Conservation (phyloP, 345 rosid genomes). For the Eucalyptus coolabah region DNA sequence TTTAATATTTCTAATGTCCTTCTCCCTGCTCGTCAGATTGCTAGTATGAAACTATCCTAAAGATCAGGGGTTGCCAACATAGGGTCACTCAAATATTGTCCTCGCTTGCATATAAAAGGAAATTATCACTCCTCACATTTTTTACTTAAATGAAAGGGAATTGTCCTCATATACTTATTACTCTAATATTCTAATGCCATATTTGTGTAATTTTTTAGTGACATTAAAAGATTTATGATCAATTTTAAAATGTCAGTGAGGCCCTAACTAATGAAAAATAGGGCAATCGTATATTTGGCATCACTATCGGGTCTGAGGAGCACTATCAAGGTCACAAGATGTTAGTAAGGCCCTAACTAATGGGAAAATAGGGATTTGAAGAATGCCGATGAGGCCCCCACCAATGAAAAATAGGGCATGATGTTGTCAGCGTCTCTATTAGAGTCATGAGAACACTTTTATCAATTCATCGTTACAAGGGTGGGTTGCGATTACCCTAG, state of each 20-base stretch:
- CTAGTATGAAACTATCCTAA: background rate
- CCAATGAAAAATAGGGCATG: background rate
- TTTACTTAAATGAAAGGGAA: background rate
- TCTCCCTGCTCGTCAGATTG: background rate
- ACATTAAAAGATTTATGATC: background rate
- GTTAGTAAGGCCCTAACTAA: too few relatives aligned
- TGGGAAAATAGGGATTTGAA: accelerated
- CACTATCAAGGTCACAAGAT: too few relatives aligned
- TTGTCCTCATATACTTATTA: background rate
- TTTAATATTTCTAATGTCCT: accelerated
- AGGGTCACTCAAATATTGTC: background rate
- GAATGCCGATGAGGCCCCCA: background rate
- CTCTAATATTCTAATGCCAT: background rate
- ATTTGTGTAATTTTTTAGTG: background rate
- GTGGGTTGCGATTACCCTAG: background rate
- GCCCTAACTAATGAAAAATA: background rate
- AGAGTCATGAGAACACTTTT: background rate
- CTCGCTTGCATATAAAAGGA: background rate
- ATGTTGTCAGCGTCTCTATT: background rate
- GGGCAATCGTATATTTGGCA: accelerated
- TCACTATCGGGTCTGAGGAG: background rate
- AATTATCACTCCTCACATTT: background rate
- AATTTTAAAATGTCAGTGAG: background rate
- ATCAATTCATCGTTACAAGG: accelerated
- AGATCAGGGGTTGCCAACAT: background rate